These are phyloP conservation scores for Fusarium ambrosium DNA, from an alignment of 2,329 filamentous ascomycete species.

Conservation along the genomic window DNA sequence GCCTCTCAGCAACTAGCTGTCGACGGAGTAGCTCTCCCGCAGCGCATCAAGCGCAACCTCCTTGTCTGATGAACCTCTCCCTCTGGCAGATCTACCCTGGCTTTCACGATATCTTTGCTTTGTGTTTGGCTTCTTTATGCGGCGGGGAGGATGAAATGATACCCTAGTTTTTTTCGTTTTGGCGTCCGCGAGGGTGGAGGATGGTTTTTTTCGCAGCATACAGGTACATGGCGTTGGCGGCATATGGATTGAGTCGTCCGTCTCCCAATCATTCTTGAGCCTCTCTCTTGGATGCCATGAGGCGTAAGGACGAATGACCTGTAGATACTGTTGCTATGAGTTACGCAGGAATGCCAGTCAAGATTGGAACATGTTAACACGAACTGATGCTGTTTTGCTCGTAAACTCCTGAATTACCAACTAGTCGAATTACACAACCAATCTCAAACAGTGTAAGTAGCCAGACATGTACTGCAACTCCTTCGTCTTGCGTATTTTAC, in stretches of 20 bases:
- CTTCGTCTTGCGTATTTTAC: background rate
- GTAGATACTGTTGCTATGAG: constrained; percentile 1
- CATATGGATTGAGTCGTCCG: background rate
- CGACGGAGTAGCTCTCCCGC: constrained; percentile 53
- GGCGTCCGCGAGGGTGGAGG: constrained; percentile 19
- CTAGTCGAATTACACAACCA: background rate
- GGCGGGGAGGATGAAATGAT: constrained; percentile 25
- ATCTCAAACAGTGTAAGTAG: background rate
- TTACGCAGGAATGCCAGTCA: constrained; percentile 19
- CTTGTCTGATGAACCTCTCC: constrained; percentile 28
- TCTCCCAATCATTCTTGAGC: background rate
- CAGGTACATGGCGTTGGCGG: background rate
- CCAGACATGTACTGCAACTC: background rate
- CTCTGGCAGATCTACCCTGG: background rate
- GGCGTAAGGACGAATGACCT: background rate
- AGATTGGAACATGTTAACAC: background rate
- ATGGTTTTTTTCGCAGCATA: constrained; percentile 7
- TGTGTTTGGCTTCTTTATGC: constrained; percentile 8
- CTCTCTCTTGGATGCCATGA: background rate
- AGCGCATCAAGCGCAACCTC: constrained; percentile 61
- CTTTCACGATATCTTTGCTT: background rate
- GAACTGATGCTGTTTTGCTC: background rate
- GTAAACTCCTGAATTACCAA: background rate
- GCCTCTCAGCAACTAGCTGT: constrained; percentile 49
- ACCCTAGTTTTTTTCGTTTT: constrained; percentile 32